Base-by-base conservation (phyloP, 257 asterid genomes). In the Leonotis leonurus region DNA sequence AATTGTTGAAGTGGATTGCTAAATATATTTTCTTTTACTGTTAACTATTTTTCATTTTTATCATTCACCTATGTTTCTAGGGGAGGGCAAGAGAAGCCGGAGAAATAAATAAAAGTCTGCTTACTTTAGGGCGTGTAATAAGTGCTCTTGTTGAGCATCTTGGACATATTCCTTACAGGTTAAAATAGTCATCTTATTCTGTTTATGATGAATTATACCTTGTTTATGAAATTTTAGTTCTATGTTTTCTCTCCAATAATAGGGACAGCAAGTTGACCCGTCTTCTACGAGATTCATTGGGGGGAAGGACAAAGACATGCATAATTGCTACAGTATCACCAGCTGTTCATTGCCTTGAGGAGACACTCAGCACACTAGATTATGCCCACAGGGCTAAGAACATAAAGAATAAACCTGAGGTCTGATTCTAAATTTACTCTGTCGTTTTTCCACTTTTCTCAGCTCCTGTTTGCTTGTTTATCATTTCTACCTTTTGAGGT, bases 11-110 rank as follows among this genome's bases (percentile, higher is more conserved):
- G 62, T 4, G 14, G 39, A 8, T 32, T 50, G 5, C 20, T 49
- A 36, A 7, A 1, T 37, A 8, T 63, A 3, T 40, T 17, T 14
- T 44, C 33, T 52, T 29, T 16, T 1, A 13, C 21, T 26, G 12
- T 37, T 27, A 8, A 5, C 25, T 20, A 10, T 2, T 1, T 46
- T 46, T 37, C 9, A 4, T 30, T 51, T 46, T 3, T 13, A 16
- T 37, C 20, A 12, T 48, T 13, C 25, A 29, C 60, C 17, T 26
- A 56, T 39, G 30, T 46, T 40, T 67, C 30, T 30, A 84, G 97
- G 97, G 94, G 40, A 80, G 97, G 55, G 97, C 95, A 65, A 82
- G 95, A 69, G 95, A 87, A 81, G 97, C 95, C 40, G 97, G 95
- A 32, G 95, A 90, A 75, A 90, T 90, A 54, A 90, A 90, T 75